phyloP scores from a whole-genome alignment of 257 asterid species.

The Echium plantagineum region DNA sequence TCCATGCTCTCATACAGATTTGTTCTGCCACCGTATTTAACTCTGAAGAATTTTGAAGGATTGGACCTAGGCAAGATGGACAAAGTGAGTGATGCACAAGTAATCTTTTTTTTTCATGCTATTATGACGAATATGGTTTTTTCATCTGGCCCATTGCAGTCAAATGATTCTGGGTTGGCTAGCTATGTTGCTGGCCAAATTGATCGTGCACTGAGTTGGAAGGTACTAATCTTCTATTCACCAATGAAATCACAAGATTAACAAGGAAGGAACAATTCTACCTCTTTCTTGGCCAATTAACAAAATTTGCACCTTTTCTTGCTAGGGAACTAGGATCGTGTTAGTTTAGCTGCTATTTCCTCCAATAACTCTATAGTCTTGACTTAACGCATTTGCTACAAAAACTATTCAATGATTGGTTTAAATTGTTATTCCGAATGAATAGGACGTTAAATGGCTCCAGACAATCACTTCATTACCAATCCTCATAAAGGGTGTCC shows the following conservation, averaged over 20 bases:
- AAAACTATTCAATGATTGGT: too few species aligned
- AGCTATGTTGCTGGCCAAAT: conserved; percentile 81
- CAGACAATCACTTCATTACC: conserved; percentile 92
- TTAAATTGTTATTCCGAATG: conserved; percentile 3
- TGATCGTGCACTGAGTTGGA: conserved; percentile 88
- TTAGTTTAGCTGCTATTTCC: too few species aligned
- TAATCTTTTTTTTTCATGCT: background rate
- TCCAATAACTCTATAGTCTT: too few species aligned
- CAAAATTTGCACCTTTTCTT: too few species aligned
- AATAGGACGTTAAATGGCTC: conserved; percentile 95
- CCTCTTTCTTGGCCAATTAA: too few species aligned
- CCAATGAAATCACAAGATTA: background rate
- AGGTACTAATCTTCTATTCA: conserved; percentile 30
- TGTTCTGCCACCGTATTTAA: conserved; percentile 50
- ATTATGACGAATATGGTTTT: conserved; percentile 3
- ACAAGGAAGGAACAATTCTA: too few species aligned
- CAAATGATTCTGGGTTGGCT: conserved; percentile 73
- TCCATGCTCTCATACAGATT: conserved; percentile 16
- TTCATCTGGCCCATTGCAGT: conserved; percentile 25
- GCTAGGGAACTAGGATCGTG: too few species aligned
- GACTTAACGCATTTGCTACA: too few species aligned
- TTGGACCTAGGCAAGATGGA: conserved; percentile 80
- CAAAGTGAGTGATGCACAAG: conserved; percentile 29
- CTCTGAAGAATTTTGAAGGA: conserved; percentile 79
- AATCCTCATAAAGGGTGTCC: conserved; percentile 87